Evolutionary conservation across 305 asterid genomes (phyloP).

Genomic region (Ajuga reptans): DNA sequence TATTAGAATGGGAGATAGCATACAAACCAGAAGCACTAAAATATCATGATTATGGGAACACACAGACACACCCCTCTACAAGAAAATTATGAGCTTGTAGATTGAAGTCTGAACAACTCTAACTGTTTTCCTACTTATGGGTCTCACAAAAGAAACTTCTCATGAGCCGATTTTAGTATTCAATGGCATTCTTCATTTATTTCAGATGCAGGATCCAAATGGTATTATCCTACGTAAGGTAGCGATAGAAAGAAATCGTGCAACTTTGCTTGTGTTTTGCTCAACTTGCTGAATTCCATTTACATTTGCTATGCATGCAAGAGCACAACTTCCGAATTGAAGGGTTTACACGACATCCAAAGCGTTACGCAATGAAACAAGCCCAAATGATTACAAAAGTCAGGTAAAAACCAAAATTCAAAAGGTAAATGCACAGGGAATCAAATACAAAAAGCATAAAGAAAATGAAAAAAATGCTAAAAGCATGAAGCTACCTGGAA

Average conservation of each 20-base stretch:
- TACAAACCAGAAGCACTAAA: background rate
- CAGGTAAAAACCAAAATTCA: background rate
- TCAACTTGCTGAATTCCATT: background rate
- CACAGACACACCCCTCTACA: background rate
- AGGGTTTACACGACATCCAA: background rate
- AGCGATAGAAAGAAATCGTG: background rate
- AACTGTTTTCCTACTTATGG: background rate
- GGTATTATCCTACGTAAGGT: background rate
- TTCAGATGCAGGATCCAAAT: background rate
- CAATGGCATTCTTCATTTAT: background rate
- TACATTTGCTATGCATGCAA: slow-evolving; percentile 1
- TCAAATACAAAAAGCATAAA: slow-evolving; percentile 19
- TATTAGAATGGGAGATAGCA: slow-evolving; percentile 8
- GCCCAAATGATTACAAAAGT: background rate
- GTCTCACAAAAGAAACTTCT: too few relatives aligned
- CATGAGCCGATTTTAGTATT: background rate
- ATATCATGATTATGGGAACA: background rate
- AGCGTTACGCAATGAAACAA: background rate
- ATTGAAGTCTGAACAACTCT: background rate
- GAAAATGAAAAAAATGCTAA: background rate
- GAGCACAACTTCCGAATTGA: background rate
- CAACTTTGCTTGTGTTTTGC: background rate
- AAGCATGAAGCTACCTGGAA: slow-evolving; percentile 59
- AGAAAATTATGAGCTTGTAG: background rate
- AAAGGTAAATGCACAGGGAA: background rate